Evolutionary conservation across 352 stramenopile species (phyloP).

Genomic region (Globisporangium paroecandrum): DNA sequence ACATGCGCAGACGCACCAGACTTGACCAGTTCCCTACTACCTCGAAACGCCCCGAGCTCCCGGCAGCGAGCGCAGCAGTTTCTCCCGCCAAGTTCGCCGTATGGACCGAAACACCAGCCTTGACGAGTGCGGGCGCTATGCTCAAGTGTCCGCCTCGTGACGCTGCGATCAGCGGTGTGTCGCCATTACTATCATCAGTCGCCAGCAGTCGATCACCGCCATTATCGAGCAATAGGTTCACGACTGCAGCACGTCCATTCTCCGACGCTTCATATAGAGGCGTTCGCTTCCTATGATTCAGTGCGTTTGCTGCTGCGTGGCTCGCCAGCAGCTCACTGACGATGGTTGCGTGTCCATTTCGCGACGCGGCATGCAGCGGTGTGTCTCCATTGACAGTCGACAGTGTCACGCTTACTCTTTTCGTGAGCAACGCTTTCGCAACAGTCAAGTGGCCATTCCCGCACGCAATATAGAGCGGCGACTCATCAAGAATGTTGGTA

Average conservation of each 20-base stretch:
- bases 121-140: neutral
- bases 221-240: neutral
- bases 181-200: neutral
- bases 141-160: constrained; percentile 4
- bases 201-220: neutral
- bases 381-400: neutral
- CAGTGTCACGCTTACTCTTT: neutral
- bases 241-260: neutral
- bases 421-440: neutral
- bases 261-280: neutral
- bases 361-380: neutral
- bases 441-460: neutral
- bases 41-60: constrained; percentile 3
- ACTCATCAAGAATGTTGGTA: neutral
- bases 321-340: neutral
- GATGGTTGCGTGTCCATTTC: neutral
- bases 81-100: neutral
- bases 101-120: neutral
- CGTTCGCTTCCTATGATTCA: neutral
- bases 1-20: constrained; percentile 4
- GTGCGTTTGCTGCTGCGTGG: neutral
- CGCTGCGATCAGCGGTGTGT: neutral
- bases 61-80: constrained; percentile 2
- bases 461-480: neutral
- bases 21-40: neutral